These are phyloP conservation scores for Berkeleyomyces basicola DNA, from an alignment of 2,329 filamentous ascomycete species.

Conservation along the genomic window DNA sequence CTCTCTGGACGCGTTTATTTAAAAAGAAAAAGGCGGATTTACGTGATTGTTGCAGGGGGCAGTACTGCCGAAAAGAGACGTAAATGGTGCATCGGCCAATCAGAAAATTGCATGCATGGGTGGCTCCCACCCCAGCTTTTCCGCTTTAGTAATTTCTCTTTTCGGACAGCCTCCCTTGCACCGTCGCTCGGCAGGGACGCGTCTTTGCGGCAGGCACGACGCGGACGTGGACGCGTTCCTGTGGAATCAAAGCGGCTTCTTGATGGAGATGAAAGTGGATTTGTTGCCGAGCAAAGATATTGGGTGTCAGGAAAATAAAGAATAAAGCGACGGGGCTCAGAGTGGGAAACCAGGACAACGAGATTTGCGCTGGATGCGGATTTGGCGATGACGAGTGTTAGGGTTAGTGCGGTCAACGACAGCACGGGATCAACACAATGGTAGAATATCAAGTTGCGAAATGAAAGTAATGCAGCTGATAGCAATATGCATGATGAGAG, in stretches of 20 bases:
- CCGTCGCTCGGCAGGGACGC: not conserved
- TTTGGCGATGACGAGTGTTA: too few relatives aligned
- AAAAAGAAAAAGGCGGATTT: not conserved
- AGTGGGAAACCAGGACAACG: too few relatives aligned
- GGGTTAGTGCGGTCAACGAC: too few relatives aligned
- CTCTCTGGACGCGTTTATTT: not conserved
- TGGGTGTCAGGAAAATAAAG: not conserved
- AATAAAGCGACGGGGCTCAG: too few relatives aligned
- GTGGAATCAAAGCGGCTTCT: not conserved
- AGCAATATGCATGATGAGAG: too few relatives aligned
- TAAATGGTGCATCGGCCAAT: not conserved
- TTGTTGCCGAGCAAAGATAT: not conserved
- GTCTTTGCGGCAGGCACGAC: not conserved
- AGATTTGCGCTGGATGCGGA: too few relatives aligned
- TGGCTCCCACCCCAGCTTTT: not conserved
- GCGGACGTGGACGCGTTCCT: not conserved
- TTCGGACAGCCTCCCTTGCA: too few relatives aligned
- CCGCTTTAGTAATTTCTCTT: not conserved
- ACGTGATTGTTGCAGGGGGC: not conserved
- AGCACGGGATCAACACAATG: too few relatives aligned
- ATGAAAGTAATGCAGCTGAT: too few relatives aligned
- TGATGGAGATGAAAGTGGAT: not conserved
- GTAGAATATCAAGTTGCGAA: too few relatives aligned
- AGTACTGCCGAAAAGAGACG: slow-evolving; percentile 2
- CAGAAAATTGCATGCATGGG: slow-evolving; percentile 1